Evolutionary conservation across 2,329 filamentous ascomycete genomes (phyloP), one percentile per base, ranked within the genome.

Genomic region (Hypoxylon sp.): DNA sequence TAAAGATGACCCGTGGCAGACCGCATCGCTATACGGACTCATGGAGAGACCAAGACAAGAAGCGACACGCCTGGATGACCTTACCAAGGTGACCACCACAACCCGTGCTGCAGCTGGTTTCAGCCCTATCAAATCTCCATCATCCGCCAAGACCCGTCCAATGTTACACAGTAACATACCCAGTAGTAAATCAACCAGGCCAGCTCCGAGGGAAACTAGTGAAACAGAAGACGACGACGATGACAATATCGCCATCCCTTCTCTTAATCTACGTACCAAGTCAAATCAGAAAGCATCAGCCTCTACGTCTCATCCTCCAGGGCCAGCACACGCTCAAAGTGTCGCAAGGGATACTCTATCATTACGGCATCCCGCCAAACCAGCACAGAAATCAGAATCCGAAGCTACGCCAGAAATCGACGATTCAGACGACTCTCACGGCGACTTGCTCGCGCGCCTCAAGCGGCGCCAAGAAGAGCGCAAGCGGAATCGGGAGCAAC

Each of bases 21-120:
- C 77, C 0, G 77, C 78, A 1, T 79, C 80, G 3, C 70, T 86
- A 29, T 74, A 79, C 59, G 81, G 82, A 1, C 74, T 86, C 46
- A 81, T 85, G 79, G 80, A 84, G 58, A 81, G 78, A 13, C 81
- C 80, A 24, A 75, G 76, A 55, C 79, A 78, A 66, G 74, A 79
- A 21, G 67, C 60, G 0, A 58, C 60, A 3, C 69, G 67, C 1
- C 42, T 76, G 13, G 72, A 73, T 53, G 69, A 68, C 10, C 63
- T 76, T 7, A 64, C 68, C 6, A 65, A 72, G 6, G 64, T 66
- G 2, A 50, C 64, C 2, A 46, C 54, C 10, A 46, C 63, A 13
- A 77, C 75, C 1, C 74, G 76, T 5, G 73, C 75, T 3, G 74
- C 74, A 11, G 73, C 76, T 39, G 75, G 74, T 10, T 77, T 73